phyloP scores from a whole-genome alignment of 345 rosid species.

The Ricinus communis region DNA sequence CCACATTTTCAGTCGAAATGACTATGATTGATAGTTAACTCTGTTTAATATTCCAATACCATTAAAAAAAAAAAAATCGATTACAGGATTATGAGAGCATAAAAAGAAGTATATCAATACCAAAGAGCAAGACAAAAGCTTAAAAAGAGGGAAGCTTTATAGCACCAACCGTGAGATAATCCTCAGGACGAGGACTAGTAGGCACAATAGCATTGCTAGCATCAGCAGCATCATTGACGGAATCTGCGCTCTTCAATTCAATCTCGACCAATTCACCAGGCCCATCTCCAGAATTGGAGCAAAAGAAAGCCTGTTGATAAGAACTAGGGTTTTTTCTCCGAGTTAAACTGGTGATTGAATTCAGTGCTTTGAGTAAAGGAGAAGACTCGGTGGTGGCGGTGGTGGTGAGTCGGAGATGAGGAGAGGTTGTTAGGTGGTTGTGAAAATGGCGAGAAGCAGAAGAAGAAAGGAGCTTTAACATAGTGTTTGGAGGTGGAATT shows the following conservation, averaged over 20 bases:
- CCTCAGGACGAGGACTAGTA: constrained; percentile 76
- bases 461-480: constrained; percentile 31
- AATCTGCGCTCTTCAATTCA: constrained; percentile 43
- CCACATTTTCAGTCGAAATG: too few species aligned
- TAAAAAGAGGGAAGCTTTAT: not conserved
- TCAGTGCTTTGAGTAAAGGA: constrained; percentile 17
- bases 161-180: constrained; percentile 72
- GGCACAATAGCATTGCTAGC: constrained; percentile 83
- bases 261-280: constrained; percentile 41
- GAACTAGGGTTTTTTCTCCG: constrained; percentile 18
- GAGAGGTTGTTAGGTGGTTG: constrained; percentile 16
- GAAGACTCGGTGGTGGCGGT: constrained; percentile 8
- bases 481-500: not conserved
- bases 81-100: too few species aligned
- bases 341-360: constrained; percentile 19
- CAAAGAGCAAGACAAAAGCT: not conserved
- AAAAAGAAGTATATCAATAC: constrained; percentile 12
- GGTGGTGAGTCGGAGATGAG: constrained; percentile 19
- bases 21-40: too few species aligned
- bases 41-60: too few species aligned
- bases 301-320: constrained; percentile 61
- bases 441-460: constrained; percentile 16
- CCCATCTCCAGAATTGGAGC: constrained; percentile 59
- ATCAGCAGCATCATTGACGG: constrained; percentile 38
- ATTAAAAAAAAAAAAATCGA: too few species aligned